Evolutionary conservation across 1,139 yeast genomes (phyloP).

Genomic region (Nakaseomyces bracarensis): DNA sequence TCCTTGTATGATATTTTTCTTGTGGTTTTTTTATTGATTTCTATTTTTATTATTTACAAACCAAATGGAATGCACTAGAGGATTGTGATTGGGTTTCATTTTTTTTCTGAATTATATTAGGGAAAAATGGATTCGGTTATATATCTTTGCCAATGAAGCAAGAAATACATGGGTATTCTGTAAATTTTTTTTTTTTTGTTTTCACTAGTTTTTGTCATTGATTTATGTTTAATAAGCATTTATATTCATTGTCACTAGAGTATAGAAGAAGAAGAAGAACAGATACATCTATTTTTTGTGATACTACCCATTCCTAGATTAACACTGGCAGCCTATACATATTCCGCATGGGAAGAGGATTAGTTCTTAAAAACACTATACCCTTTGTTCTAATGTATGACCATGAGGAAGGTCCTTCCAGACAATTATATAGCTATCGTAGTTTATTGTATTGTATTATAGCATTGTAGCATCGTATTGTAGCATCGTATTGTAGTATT

Average conservation of each 20-base stretch:
- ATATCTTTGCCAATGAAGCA: neutral
- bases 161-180: neutral
- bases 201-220: too few species aligned
- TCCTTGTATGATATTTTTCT: too few species aligned
- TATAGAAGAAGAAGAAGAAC: too few species aligned
- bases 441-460: neutral
- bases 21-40: too few species aligned
- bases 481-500: neutral
- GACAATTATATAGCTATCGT: conserved; percentile 5
- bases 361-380: neutral
- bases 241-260: too few species aligned
- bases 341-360: conserved; percentile 6
- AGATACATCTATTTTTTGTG: neutral
- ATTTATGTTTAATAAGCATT: too few species aligned
- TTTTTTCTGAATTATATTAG: neutral
- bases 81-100: too few species aligned
- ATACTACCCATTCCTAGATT: conserved; percentile 4
- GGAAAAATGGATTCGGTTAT: too few species aligned
- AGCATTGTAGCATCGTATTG: neutral
- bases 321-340: conserved; percentile 6
- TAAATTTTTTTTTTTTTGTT: too few species aligned
- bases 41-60: neutral
- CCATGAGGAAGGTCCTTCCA: conserved; percentile 8
- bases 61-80: neutral
- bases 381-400: conserved; percentile 1